Conservation (phyloP, 164 flowering plant species). For the Magnolia changhungtana region DNA sequence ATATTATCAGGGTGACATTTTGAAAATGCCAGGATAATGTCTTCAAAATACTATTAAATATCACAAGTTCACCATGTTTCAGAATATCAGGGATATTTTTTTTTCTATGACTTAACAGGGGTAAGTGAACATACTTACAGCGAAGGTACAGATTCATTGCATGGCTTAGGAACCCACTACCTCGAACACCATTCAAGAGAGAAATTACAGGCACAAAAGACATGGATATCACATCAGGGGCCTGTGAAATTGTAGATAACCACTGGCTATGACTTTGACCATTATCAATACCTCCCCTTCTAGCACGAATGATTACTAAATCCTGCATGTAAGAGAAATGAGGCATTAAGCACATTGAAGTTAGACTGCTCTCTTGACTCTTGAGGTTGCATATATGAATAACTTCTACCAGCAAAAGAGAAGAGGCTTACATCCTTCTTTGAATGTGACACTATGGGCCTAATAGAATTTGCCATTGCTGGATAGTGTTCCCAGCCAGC, state of each 20-base stretch:
- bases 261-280: slow-evolving; percentile 69
- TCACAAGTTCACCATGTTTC: not conserved
- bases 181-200: slow-evolving; percentile 62
- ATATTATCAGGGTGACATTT: not conserved
- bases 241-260: slow-evolving; percentile 76
- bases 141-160: slow-evolving; percentile 86
- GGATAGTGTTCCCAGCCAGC: slow-evolving; percentile 38
- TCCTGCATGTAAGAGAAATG: slow-evolving; percentile 40
- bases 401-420: not conserved
- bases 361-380: not conserved
- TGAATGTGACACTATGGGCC: slow-evolving; percentile 40
- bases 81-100: not conserved
- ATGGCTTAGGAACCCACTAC: slow-evolving; percentile 80
- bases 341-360: not conserved
- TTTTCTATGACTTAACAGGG: not conserved
- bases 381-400: not conserved
- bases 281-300: slow-evolving; percentile 71
- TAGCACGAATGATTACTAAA: slow-evolving; percentile 39
- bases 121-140: slow-evolving; percentile 47
- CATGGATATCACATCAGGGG: slow-evolving; percentile 89
- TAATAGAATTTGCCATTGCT: slow-evolving; percentile 36
- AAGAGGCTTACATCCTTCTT: slow-evolving; percentile 55
- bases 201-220: slow-evolving; percentile 87
- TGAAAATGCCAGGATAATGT: not conserved
- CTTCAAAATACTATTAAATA: not conserved